Percentiles rank a stretch among this genome's conserved stretches.
Conservation (phyloP, 768 basidiomycete genomes). For the Boletellus sp. region DNA sequence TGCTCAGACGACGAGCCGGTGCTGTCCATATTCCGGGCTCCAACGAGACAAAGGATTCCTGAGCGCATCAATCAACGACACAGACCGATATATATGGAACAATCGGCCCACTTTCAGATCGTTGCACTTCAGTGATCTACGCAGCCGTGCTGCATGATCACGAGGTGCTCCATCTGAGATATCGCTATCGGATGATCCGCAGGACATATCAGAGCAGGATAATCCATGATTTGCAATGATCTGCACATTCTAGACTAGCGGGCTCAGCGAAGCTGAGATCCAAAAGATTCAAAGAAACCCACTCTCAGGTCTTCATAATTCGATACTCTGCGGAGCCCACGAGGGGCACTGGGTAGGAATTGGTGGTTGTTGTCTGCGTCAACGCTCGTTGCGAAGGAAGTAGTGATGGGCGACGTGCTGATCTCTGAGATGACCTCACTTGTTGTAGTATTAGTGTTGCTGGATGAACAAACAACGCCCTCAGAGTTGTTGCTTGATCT, state of each 20-base stretch:
- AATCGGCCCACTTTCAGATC: background rate
- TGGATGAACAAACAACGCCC: slow-evolving; percentile 5
- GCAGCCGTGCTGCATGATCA: background rate
- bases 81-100: background rate
- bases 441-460: background rate
- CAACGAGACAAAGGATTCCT: slow-evolving; percentile 6
- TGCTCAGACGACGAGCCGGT: background rate
- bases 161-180: background rate
- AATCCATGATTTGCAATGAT: background rate
- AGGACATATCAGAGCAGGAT: background rate
- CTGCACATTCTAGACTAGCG: background rate
- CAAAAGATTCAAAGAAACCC: background rate
- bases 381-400: slow-evolving; percentile 23
- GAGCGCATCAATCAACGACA: background rate
- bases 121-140: background rate
- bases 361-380: slow-evolving; percentile 3
- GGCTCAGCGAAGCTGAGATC: background rate
- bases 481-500: background rate
- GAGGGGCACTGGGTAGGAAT: background rate
- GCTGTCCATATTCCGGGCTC: background rate
- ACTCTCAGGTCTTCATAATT: slow-evolving; percentile 20
- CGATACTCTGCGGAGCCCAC: slow-evolving; percentile 17
- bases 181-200: background rate
- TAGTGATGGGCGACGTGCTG: background rate
- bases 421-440: background rate